Evolutionary conservation across 305 asterid genomes (phyloP).

Genomic region (Fraxinus ornus): DNA sequence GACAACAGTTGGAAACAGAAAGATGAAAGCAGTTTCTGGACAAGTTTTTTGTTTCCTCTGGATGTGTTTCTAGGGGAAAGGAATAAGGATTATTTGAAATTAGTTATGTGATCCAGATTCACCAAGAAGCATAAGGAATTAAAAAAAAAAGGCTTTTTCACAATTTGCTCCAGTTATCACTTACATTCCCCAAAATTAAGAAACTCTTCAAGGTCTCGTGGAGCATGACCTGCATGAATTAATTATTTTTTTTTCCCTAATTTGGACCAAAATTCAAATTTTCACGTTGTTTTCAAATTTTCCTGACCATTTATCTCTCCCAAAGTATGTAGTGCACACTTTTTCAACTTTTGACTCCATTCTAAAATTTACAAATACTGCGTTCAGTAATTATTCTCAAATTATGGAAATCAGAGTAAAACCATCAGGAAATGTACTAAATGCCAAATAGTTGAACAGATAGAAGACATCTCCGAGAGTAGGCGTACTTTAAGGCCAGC

Average conservation of each 20-base stretch:
- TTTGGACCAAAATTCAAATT: neutral
- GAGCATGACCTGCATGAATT: neutral
- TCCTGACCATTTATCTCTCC: neutral
- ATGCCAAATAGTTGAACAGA: neutral
- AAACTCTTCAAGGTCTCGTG: neutral
- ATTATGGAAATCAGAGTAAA: neutral
- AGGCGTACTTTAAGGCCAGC: conserved; percentile 74
- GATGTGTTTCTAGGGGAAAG: neutral
- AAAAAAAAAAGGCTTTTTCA: neutral
- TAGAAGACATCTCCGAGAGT: neutral
- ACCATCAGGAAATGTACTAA: neutral
- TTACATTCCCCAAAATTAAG: neutral
- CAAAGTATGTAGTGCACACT: neutral
- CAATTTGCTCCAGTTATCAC: neutral
- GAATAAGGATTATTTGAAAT: neutral
- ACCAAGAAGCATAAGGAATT: neutral
- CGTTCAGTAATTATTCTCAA: neutral
- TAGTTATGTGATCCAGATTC: neutral
- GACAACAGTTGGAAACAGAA: neutral
- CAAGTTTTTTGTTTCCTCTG: neutral
- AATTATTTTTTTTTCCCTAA: neutral
- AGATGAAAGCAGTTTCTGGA: neutral
- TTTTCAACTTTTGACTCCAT: neutral
- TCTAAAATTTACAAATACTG: neutral
- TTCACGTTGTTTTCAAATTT: neutral